phyloP scores from a whole-genome alignment of 1,284 basidiomycete genomes.

The Tausonia pullulans region DNA sequence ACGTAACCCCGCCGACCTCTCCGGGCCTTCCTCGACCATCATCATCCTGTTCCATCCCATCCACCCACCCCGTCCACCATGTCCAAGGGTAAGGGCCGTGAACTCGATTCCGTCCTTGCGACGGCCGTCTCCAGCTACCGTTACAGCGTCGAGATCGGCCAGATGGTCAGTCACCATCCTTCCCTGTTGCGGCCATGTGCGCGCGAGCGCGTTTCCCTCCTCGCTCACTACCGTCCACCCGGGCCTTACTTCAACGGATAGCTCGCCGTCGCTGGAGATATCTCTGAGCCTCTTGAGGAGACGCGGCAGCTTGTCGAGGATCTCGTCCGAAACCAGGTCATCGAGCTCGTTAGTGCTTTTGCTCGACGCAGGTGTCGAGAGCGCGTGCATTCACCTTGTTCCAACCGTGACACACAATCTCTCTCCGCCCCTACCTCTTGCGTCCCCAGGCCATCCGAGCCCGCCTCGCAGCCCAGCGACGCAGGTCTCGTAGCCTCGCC shows the following conservation, averaged over 20 bases:
- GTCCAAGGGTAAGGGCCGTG: no score
- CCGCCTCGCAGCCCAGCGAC: conserved; percentile 64
- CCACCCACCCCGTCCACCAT: no score
- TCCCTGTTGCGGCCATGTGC: no score
- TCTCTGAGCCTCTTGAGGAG: conserved; percentile 75
- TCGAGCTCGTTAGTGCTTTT: conserved; percentile 61
- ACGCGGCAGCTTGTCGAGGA: conserved; percentile 90
- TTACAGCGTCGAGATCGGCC: not conserved
- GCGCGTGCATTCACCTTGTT: no score
- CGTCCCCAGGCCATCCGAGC: conserved; percentile 71
- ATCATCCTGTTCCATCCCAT: no score
- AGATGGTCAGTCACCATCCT: not conserved
- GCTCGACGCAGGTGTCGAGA: not conserved
- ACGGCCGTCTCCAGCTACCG: conserved; percentile 14
- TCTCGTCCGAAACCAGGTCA: conserved; percentile 83
- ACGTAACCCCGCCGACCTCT: no score
- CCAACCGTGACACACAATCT: no score
- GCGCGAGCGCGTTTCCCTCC: not conserved
- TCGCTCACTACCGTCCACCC: not conserved
- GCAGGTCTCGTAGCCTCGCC: conserved; percentile 72
- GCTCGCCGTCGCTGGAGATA: conserved; percentile 76
- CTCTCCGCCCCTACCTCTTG: no score
- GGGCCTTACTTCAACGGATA: no score
- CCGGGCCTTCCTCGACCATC: no score
- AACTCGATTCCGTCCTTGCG: no score